Evolutionary conservation across 208 protist species (phyloP), one percentile per base, ranked within the genome.

Genomic region (Wallacemonas collosoma): DNA sequence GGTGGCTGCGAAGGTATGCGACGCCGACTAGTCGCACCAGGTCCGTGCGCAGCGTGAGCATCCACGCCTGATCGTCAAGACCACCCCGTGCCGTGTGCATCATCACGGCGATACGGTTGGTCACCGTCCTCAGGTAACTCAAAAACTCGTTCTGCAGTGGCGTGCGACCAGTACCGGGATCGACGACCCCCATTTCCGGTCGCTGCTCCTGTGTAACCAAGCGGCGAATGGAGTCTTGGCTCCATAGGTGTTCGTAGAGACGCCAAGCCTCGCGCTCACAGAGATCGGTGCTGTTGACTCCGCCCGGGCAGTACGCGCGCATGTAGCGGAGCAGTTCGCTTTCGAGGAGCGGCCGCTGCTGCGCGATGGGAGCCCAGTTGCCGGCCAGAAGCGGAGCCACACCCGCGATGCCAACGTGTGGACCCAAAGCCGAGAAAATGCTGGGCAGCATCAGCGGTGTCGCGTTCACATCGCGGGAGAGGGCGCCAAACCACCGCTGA

Each of bases 371-470:
- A 9, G 6, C 15, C 65, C 65, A 70, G 51, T 56, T 70, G 40
- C 50, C 65, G 3, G 36, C 2, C 65, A 70, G 3, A 26, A 53
- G 47, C 35, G 35, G 35, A 4, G 47, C 47, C 63, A 56, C 60
- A 7, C 41, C 60, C 2, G 60, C 9, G 15, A 26, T n/a, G 15
- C 60, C 60, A 44, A 65, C 50, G 60, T 41, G 60, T n/a, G 44
- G 11, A 9, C 12, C 60, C 40, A 36, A 12, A 8, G 60, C 36
- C 0, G 60, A 44, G 40, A 65, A 41, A 45, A 65, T 17, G 7
- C 4, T 45, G 7, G 60, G 60, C 60, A 65, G 38, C 41, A 65
- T 12, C 41, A 65, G 60, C n/a, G 60, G 60, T 17, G 60, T 65
- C n/a, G 17, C 41, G n/a, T 8, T 4, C n/a, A 2, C 41, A 17